Evolutionary conservation across 768 basidiomycete species (phyloP), one percentile per base, ranked within the genome.

Genomic region (Multifurca ochricompacta): DNA sequence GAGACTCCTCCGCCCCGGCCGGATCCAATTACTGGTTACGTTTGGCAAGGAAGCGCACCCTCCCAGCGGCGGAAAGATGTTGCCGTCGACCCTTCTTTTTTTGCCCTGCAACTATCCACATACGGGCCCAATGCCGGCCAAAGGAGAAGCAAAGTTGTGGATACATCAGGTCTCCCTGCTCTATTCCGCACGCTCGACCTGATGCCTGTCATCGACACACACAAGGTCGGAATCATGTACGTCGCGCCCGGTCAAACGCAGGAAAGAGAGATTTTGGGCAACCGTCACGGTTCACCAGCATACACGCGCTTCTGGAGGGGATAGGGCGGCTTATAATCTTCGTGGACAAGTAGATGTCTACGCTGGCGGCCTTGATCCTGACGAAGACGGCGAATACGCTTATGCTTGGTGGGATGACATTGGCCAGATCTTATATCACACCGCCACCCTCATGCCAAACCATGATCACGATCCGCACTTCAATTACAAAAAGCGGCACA

Each of bases 391-490:
- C 13, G 88, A 93, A 68, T 96, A 94, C 65, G 91, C 95, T 0
- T 98, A 98, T 66, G 92, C 94, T 0, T 99, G 95, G 94, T 96
- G 94, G 91, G 93, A 98, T 67, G 93, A 97, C 64, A 93, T 97
- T 46, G 83, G 87, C 4, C 94, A 98, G 66, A 82, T 96, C 57
- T 77, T 97, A 50, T 99, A 89, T 67, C 96, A 98, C 69, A 87
- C 92, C 3, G 89, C 95, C 8, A 98, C 96, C 2, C 84, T 99
- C 75, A 98, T 98, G 95, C 96, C 96, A 3, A 87, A 83, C 50
- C 75, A 74, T 42, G 59, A 70, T 7, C 69, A 82, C 50, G 90
- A 92, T 67, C 80, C 81, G 1, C 76, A 80, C 45, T 83, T 79
- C 62, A 83, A 79, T 59, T 77, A 83, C 74, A 99, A 99, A 75